Conservation (phyloP, 2,329 filamentous ascomycete genomes). For the Talaromyces islandicus region DNA sequence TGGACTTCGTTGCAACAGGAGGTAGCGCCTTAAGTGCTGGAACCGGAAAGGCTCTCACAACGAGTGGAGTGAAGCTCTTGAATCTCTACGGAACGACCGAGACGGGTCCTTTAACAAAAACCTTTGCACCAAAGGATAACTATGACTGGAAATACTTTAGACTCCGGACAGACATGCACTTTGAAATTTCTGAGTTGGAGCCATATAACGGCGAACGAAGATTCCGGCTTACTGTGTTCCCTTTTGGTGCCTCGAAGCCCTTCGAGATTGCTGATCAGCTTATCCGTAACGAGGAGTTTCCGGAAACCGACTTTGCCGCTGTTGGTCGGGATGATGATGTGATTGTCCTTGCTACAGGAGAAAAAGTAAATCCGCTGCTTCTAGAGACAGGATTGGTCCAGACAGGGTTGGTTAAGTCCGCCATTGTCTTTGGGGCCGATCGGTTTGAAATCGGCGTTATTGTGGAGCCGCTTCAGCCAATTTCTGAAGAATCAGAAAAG, state of each 20-base stretch:
- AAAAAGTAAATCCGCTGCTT: not conserved
- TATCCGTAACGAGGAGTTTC: not conserved
- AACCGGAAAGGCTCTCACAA: not conserved
- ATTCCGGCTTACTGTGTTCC: not conserved
- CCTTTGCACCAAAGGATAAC: not conserved
- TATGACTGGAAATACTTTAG: constrained; percentile 5
- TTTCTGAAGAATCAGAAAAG: not conserved
- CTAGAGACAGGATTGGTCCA: not conserved
- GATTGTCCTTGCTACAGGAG: not conserved
- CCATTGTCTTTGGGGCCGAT: constrained; percentile 1
- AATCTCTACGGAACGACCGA: constrained; percentile 5
- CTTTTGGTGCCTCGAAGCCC: not conserved
- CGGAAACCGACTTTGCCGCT: constrained; percentile 1
- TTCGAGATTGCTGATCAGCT: constrained; percentile 3
- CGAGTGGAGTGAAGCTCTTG: constrained; percentile 3
- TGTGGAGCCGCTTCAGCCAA: not conserved
- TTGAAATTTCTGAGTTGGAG: not conserved
- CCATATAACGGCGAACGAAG: not conserved
- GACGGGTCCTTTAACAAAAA: constrained; percentile 1
- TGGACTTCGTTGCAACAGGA: constrained; percentile 4
- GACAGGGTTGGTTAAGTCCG: not conserved
- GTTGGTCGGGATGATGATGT: constrained; percentile 4
- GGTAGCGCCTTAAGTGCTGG: not conserved
- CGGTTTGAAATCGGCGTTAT: constrained; percentile 3
- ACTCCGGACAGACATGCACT: not conserved